phyloP scores from a whole-genome alignment of 192 early-diverging fungal genomes.

The Geranomyces variabilis region DNA sequence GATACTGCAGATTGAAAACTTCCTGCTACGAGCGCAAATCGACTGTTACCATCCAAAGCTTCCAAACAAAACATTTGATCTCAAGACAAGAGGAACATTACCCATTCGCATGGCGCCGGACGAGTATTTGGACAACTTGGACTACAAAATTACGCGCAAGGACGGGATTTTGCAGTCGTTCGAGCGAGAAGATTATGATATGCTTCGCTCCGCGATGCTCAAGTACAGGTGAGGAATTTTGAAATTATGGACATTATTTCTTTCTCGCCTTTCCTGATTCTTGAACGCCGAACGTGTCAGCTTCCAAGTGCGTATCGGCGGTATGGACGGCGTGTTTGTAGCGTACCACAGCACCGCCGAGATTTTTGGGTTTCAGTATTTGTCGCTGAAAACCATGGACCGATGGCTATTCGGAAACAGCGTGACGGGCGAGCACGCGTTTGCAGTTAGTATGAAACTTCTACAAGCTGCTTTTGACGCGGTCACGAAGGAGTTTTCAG shows the following conservation, averaged over 20 bases:
- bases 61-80: slow-evolving; percentile 82
- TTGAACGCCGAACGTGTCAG: too few relatives aligned
- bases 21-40: slow-evolving; percentile 86
- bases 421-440: slow-evolving; percentile 70
- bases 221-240: slow-evolving; percentile 66
- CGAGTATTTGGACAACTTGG: slow-evolving; percentile 47
- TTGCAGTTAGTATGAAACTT: slow-evolving; percentile 63
- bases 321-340: slow-evolving; percentile 95
- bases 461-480: slow-evolving; percentile 61
- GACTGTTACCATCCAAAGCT: slow-evolving; percentile 80
- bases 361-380: slow-evolving; percentile 95
- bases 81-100: slow-evolving; percentile 87
- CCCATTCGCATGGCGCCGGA: slow-evolving; percentile 78
- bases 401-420: slow-evolving; percentile 70
- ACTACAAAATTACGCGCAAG: slow-evolving; percentile 69
- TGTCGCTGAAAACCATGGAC: slow-evolving; percentile 84
- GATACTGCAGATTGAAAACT: slow-evolving; percentile 57
- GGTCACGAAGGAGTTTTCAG: not conserved
- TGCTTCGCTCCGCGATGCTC: slow-evolving; percentile 87
- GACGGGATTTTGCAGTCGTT: slow-evolving; percentile 77
- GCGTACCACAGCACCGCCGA: slow-evolving; percentile 87
- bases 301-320: slow-evolving; percentile 89
- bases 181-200: slow-evolving; percentile 93
- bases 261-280: not conserved
- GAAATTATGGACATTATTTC: not conserved